Evolutionary conservation across 768 basidiomycete species (phyloP), one percentile per base, ranked within the genome.

Genomic region (Cyclocybe cylindracea): DNA sequence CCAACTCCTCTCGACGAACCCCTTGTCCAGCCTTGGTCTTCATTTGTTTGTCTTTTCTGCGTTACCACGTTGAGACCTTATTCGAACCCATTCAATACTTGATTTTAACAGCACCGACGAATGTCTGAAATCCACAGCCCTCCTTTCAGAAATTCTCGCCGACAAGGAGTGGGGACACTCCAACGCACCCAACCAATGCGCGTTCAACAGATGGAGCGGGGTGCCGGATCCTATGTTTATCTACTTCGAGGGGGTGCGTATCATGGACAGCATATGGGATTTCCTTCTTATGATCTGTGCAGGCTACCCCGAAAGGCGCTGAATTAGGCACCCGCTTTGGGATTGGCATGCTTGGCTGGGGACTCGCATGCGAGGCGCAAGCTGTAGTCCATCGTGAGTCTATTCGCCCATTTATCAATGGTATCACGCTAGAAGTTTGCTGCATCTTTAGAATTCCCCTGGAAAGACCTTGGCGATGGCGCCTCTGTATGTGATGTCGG

Each of bases 401-500:
- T 46, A 18, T 7, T 10, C 16, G n/a, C 29, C n/a, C 41, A 41
- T 19, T 10, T 39, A 38, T 24, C 5, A 5, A 24, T 24, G 24
- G 5, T 5, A 24, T 24, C 24, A 24, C 24, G 5, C 24, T 24
- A 5, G 5, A 24, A 2, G 2, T 24, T 24, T 24, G 24, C 3
- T 24, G 2, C 24, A 2, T 24, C 24, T 5, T 5, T 5, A 73
- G 73, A 65, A 7, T 72, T 67, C 47, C 70, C 71, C 10, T 75
- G 74, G 75, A 54, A 51, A 45, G 39, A 57, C 13, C 56, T 66
- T 9, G 51, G 42, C 5, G 55, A 39, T 32, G 67, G 65, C 9
- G 59, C 68, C 9, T 58, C 64, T 6, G 72, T 76, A 11, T 68
- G 70, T 16, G 72, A 75, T 53, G 66, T 74, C 10, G 74, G 70